phyloP scores from a whole-genome alignment of 2,329 filamentous ascomycete genomes.

The Atkinsonella hypoxylon region DNA sequence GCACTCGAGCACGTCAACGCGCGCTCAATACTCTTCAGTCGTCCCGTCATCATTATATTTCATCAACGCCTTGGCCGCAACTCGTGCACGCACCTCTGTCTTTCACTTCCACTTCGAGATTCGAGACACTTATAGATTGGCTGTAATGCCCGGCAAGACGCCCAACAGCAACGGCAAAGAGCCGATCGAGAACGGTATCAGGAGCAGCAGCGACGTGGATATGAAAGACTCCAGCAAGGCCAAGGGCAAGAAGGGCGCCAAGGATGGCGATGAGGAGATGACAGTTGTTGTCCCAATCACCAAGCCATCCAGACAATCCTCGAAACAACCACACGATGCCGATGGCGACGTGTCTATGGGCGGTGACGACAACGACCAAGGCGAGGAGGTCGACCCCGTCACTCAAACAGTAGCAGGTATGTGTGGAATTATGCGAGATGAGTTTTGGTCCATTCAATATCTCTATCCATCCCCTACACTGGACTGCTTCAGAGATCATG shows the following conservation, averaged over 20 bases:
- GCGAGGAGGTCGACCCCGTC: constrained; percentile 47
- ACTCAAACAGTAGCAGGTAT: constrained; percentile 49
- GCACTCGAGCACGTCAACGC: constrained; percentile 4
- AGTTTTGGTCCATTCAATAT: neutral
- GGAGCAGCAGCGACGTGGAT: constrained; percentile 51
- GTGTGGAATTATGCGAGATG: constrained; percentile 9
- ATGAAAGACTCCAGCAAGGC: constrained; percentile 58
- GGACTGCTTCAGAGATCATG: neutral
- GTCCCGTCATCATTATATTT: neutral
- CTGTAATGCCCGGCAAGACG: constrained; percentile 59
- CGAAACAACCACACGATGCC: constrained; percentile 43
- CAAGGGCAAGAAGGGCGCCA: constrained; percentile 50
- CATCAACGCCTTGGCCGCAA: neutral
- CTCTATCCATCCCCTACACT: neutral
- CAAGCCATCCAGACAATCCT: constrained; percentile 49
- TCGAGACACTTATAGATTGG: constrained; percentile 4
- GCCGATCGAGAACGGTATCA: constrained; percentile 55
- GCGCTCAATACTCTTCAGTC: neutral
- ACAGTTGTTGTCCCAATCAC: constrained; percentile 67
- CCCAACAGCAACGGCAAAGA: constrained; percentile 61
- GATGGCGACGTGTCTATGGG: constrained; percentile 65
- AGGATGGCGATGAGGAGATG: constrained; percentile 68
- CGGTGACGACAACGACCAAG: constrained; percentile 42
- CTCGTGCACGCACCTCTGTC: neutral
- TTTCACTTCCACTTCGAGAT: neutral